A percentile compares a stretch with the other conserved stretches of the same genome.
These are phyloP conservation scores for Populus pruinosa DNA, from an alignment of 345 rosid species.

Conservation along the genomic window DNA sequence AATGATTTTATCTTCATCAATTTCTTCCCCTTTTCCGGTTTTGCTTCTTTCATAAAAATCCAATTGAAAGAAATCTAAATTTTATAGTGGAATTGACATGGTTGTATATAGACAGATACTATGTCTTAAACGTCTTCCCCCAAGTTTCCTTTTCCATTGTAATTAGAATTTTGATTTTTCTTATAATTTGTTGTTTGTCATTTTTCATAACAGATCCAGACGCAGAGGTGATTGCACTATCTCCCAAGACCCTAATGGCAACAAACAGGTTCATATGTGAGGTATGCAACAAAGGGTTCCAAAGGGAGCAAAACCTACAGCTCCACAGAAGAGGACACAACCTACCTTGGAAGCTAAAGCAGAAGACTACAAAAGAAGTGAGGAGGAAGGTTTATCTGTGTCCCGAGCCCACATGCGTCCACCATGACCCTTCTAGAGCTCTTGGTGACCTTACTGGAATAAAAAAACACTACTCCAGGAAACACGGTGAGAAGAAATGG, in stretches of 20 bases:
- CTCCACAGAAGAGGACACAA: constrained; percentile 92
- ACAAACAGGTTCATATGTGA: constrained; percentile 85
- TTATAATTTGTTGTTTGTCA: constrained; percentile 17
- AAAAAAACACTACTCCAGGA: constrained; percentile 69
- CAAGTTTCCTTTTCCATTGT: neutral
- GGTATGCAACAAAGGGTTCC: constrained; percentile 85
- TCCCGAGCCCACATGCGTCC: constrained; percentile 85
- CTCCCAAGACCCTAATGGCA: constrained; percentile 84
- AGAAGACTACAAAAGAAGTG: constrained; percentile 72
- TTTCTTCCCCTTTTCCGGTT: constrained; percentile 4
- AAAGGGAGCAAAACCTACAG: constrained; percentile 79
- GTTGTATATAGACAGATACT: neutral
- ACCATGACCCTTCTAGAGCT: constrained; percentile 77
- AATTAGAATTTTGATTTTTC: constrained; percentile 4
- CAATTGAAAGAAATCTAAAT: constrained; percentile 24
- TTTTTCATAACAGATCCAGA: constrained; percentile 58
- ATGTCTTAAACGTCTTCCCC: neutral
- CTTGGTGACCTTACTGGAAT: constrained; percentile 89
- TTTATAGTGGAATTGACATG: constrained; percentile 8
- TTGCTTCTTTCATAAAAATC: neutral
- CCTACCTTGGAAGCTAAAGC: constrained; percentile 77
- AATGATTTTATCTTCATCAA: constrained; percentile 6
- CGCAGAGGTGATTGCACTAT: constrained; percentile 80
- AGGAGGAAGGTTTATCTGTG: constrained; percentile 77
- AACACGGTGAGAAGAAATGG: constrained; percentile 86